Evolutionary conservation across 441 rosid genomes (phyloP).

Genomic region (Eruca vesicaria): DNA sequence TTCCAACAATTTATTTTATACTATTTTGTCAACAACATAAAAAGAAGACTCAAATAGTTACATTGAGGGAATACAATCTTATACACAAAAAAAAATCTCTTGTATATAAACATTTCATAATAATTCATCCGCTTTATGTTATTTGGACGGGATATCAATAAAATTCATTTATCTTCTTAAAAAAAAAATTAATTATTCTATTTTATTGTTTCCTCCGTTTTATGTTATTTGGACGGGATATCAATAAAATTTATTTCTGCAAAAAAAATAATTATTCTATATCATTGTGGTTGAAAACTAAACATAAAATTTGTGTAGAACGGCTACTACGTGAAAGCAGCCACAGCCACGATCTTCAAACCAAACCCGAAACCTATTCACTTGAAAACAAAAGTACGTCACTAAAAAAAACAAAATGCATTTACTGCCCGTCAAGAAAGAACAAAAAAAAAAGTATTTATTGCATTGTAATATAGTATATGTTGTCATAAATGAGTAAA

Average conservation of each 20-base stretch:
- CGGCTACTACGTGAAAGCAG: not conserved
- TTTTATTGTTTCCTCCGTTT: not conserved
- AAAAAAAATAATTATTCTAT: not conserved
- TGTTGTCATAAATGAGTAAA: not conserved
- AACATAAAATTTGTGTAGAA: not conserved
- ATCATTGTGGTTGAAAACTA: not conserved
- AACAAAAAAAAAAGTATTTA: not conserved
- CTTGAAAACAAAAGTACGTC: not conserved
- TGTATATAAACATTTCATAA: not conserved
- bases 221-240: too few relatives aligned
- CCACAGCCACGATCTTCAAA: not conserved
- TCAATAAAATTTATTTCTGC: not conserved
- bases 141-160: too few relatives aligned
- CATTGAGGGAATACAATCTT: not conserved
- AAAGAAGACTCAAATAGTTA: not conserved
- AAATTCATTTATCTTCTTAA: not conserved
- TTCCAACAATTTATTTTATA: not conserved
- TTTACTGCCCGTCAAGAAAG: not conserved
- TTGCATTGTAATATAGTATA: not conserved
- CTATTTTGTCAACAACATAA: not conserved
- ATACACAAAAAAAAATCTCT: not conserved
- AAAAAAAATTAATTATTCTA: too few relatives aligned
- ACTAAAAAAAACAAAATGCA: not conserved
- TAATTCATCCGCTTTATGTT: not conserved
- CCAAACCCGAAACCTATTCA: not conserved